Conservation (phyloP, 306 rosid genomes). For the Acacia confusa region DNA sequence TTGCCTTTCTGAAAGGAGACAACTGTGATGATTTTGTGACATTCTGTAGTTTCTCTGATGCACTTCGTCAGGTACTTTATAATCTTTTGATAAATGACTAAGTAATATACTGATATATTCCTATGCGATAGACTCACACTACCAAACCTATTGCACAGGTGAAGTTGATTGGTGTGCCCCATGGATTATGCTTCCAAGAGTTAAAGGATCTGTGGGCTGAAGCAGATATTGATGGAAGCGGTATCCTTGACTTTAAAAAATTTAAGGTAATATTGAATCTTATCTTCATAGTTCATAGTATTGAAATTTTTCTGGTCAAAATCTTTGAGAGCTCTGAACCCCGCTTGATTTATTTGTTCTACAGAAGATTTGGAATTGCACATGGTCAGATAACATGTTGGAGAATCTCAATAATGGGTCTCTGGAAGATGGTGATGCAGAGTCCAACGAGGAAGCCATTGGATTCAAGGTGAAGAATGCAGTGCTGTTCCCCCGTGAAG, state of each 20-base stretch:
- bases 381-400: conserved; percentile 43
- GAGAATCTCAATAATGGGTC: conserved; percentile 39
- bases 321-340: background rate
- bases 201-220: conserved; percentile 77
- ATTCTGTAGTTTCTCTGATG: conserved; percentile 65
- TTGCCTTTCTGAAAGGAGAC: conserved; percentile 81
- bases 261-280: conserved; percentile 65
- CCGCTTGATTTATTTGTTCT: background rate
- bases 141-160: conserved; percentile 57
- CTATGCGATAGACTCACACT: conserved; percentile 23
- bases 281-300: background rate
- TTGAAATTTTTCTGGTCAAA: background rate
- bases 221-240: conserved; percentile 78
- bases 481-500: conserved; percentile 67
- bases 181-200: conserved; percentile 76
- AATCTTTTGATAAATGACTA: background rate
- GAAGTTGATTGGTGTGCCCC: conserved; percentile 61
- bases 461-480: conserved; percentile 83
- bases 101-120: background rate
- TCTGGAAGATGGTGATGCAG: conserved; percentile 30
- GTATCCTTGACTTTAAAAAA: conserved; percentile 68
- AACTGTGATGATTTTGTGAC: conserved; percentile 57
- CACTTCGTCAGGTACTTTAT: conserved; percentile 65
- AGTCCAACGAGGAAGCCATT: conserved; percentile 38
- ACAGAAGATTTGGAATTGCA: conserved; percentile 65